phyloP scores from a whole-genome alignment of 164 flowering plant species.

The Santalum album region DNA sequence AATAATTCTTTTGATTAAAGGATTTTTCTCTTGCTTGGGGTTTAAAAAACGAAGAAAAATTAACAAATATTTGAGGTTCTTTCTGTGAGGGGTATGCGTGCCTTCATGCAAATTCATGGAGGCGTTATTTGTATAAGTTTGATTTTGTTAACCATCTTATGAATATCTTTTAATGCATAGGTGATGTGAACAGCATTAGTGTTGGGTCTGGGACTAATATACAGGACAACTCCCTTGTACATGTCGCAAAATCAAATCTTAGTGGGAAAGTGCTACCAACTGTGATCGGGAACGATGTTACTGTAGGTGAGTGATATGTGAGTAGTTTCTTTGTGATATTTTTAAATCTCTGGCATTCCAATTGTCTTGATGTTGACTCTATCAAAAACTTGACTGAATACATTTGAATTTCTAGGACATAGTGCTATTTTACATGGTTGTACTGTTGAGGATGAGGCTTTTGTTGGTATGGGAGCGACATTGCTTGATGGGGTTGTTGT shows the following conservation, averaged over 20 bases:
- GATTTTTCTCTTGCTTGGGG: too few relatives aligned
- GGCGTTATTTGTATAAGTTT: not conserved
- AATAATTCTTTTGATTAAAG: too few relatives aligned
- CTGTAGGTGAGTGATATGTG: slow-evolving; percentile 55
- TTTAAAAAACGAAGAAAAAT: too few relatives aligned
- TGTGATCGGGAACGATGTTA: slow-evolving; percentile 90
- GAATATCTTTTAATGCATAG: slow-evolving; percentile 21
- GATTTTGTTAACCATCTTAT: not conserved
- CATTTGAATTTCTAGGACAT: slow-evolving; percentile 51
- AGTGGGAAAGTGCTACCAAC: slow-evolving; percentile 93
- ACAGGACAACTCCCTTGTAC: slow-evolving; percentile 92
- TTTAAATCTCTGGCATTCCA: not conserved
- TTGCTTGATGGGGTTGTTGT: slow-evolving; percentile 87
- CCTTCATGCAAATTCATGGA: too few relatives aligned
- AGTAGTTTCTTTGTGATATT: not conserved
- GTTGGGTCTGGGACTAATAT: slow-evolving; percentile 88
- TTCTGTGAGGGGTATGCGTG: too few relatives aligned
- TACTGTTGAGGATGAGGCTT: slow-evolving; percentile 88
- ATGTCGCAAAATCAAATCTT: slow-evolving; percentile 88
- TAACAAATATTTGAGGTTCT: too few relatives aligned
- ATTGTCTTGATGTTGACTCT: slow-evolving; percentile 4
- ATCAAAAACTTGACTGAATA: not conserved
- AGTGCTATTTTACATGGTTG: slow-evolving; percentile 94
- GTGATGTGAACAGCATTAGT: slow-evolving; percentile 84
- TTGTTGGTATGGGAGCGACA: slow-evolving; percentile 90